Evolutionary conservation across 2,329 filamentous ascomycete genomes (phyloP).

Genomic region (Cryphonectria japonica): DNA sequence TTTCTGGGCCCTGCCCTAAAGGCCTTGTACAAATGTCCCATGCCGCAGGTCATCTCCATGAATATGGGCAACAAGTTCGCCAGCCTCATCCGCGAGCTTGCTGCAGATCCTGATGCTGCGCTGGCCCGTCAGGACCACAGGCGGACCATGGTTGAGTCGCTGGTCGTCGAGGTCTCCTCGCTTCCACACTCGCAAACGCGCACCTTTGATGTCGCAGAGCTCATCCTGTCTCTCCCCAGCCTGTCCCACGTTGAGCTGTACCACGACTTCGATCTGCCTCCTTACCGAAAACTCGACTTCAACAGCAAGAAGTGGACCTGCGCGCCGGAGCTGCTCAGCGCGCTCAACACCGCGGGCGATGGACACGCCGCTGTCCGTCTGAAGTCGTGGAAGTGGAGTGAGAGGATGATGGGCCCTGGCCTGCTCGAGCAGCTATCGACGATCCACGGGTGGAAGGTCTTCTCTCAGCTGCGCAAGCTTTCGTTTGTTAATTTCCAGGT

Average conservation of each 20-base stretch:
- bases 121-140: conserved; percentile 64
- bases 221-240: conserved; percentile 68
- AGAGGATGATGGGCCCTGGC: conserved; percentile 52
- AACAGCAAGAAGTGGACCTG: conserved; percentile 70
- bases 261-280: conserved; percentile 69
- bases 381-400: conserved; percentile 65
- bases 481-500: conserved; percentile 68
- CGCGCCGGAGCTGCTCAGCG: conserved; percentile 65
- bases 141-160: conserved; percentile 64
- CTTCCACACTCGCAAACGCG: conserved; percentile 56
- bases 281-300: conserved; percentile 61
- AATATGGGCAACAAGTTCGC: conserved; percentile 50
- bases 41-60: conserved; percentile 48
- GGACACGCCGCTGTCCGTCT: conserved; percentile 44
- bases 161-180: conserved; percentile 71
- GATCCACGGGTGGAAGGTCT: conserved; percentile 60
- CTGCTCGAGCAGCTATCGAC: conserved; percentile 51
- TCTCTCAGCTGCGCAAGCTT: conserved; percentile 58
- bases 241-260: conserved; percentile 73
- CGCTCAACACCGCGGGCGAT: conserved; percentile 54
- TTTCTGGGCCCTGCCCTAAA: conserved; percentile 76
- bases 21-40: conserved; percentile 71
- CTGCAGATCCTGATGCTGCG: conserved; percentile 44
- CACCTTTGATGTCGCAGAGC: conserved; percentile 48
- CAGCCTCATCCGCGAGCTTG: conserved; percentile 58